Conservation (phyloP, 2,329 filamentous ascomycete genomes). For the Rugonectria rugulosa region DNA sequence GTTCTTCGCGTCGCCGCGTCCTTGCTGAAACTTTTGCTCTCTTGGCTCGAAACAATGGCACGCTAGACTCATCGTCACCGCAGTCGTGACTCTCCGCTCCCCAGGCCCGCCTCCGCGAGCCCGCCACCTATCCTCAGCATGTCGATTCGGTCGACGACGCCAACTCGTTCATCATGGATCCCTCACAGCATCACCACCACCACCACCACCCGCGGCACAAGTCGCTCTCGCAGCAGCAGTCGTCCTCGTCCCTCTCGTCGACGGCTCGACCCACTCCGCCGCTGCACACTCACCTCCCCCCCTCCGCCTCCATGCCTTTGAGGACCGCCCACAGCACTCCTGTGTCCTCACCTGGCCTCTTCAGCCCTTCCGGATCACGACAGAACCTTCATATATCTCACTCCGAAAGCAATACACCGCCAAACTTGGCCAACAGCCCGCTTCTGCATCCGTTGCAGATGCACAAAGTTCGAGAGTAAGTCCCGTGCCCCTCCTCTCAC, state of each 20-base stretch:
- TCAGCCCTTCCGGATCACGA: conserved; percentile 59
- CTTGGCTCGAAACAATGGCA: conserved; percentile 34
- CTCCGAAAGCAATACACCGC: conserved; percentile 64
- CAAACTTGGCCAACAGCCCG: conserved; percentile 60
- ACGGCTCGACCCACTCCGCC: conserved; percentile 36
- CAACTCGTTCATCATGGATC: conserved; percentile 38
- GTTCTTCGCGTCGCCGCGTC: neutral
- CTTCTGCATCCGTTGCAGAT: conserved; percentile 75
- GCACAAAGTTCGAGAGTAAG: conserved; percentile 80
- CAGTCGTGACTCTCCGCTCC: conserved; percentile 31
- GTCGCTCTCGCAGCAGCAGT: conserved; percentile 41
- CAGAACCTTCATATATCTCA: conserved; percentile 52
- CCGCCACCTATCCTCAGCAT: conserved; percentile 33
- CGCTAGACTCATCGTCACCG: conserved; percentile 37
- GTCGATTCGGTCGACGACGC: conserved; percentile 37
- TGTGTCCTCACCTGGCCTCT: conserved; percentile 67
- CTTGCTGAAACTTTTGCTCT: conserved; percentile 10
- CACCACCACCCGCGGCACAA: conserved; percentile 37
- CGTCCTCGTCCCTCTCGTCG: conserved; percentile 39
- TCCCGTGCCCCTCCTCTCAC: conserved; percentile 34
- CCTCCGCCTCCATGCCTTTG: conserved; percentile 50
- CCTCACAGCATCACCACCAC: conserved; percentile 37
- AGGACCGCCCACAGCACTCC: conserved; percentile 65
- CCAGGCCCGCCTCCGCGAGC: conserved; percentile 37
- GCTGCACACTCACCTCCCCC: conserved; percentile 43